Percentiles rank a stretch among this genome's conserved stretches.
phyloP scores from a whole-genome alignment of 306 rosid species.

The Astragalus membranaceus region DNA sequence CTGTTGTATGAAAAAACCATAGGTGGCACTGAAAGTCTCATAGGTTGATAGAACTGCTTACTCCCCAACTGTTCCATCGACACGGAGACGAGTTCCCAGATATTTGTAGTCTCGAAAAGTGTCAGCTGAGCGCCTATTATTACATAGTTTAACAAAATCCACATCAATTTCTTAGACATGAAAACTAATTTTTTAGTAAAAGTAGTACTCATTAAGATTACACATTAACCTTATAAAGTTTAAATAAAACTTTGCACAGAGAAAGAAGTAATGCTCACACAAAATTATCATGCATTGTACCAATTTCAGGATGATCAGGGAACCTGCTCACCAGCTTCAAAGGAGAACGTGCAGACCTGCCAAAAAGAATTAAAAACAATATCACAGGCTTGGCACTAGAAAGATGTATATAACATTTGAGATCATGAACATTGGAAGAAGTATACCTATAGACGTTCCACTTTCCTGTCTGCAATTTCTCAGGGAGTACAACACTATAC shows the following conservation, averaged over 20 bases:
- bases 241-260: neutral
- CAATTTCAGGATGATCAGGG: constrained; percentile 72
- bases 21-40: neutral
- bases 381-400: neutral
- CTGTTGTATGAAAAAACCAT: neutral
- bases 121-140: constrained; percentile 71
- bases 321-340: constrained; percentile 75
- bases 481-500: constrained; percentile 90
- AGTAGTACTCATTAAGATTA: neutral
- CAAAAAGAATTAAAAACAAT: neutral
- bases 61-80: constrained; percentile 98
- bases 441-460: constrained; percentile 91
- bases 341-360: constrained; percentile 74
- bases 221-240: constrained; percentile 1
- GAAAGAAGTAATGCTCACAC: constrained; percentile 54
- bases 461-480: constrained; percentile 87
- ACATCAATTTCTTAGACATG: constrained; percentile 18
- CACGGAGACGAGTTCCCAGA: constrained; percentile 84
- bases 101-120: constrained; percentile 81
- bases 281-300: constrained; percentile 90
- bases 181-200: constrained; percentile 6
- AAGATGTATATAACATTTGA: neutral
- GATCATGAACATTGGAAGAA: constrained; percentile 13
- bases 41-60: constrained; percentile 36
- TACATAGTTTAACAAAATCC: constrained; percentile 23